Evolutionary conservation across 495 filamentous ascomycete genomes (phyloP).

Genomic region (Achaetomiella virescens): DNA sequence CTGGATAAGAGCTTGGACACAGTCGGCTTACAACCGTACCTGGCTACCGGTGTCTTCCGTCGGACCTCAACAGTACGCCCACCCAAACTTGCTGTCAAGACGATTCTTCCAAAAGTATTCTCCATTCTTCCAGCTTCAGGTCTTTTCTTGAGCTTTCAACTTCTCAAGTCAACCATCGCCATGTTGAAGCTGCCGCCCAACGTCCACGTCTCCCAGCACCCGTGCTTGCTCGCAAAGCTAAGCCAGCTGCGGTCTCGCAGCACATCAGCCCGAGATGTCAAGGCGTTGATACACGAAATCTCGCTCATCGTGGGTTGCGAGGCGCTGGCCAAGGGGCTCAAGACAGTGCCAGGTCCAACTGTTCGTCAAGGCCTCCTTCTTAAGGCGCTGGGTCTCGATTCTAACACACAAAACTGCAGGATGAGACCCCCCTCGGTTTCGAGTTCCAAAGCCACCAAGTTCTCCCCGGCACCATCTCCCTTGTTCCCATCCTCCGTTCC

Average conservation of each 20-base stretch:
- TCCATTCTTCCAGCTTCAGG: no score
- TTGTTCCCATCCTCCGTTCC: conserved; percentile 89
- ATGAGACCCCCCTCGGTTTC: conserved; percentile 66
- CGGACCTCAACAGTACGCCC: not conserved
- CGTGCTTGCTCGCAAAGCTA: conserved; percentile 82
- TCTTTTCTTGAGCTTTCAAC: not conserved
- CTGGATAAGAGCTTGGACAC: not conserved
- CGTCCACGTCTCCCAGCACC: conserved; percentile 79
- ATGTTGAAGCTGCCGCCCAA: conserved; percentile 50
- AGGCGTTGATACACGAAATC: conserved; percentile 78
- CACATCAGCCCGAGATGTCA: conserved; percentile 69
- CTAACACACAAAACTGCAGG: conserved; percentile 39
- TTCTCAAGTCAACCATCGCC: not conserved
- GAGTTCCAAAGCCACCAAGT: conserved; percentile 56
- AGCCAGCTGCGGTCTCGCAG: conserved; percentile 72
- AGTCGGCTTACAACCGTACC: not conserved
- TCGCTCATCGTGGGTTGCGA: conserved; percentile 75
- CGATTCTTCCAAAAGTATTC: not conserved
- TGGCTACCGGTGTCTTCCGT: not conserved
- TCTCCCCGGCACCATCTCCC: conserved; percentile 57
- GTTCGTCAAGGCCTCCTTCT: conserved; percentile 25
- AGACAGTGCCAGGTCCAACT: conserved; percentile 37
- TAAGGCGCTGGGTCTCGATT: not conserved
- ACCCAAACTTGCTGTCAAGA: not conserved
- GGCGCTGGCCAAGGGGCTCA: conserved; percentile 64